phyloP scores from a whole-genome alignment of 768 basidiomycete genomes.

The Lactarius vividus region DNA sequence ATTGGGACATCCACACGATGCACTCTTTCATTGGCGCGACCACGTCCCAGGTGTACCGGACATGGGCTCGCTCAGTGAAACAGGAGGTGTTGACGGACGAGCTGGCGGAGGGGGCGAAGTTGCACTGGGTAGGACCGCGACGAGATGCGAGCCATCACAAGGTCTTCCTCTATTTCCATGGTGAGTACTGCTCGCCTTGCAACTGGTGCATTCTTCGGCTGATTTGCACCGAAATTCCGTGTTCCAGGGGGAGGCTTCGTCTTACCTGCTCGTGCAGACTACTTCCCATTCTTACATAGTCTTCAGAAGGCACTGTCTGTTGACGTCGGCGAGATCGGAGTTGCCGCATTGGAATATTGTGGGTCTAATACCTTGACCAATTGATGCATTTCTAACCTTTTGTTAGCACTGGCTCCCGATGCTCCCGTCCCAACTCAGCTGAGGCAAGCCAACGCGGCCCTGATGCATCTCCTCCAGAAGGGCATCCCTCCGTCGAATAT shows the following conservation, averaged over 20 bases:
- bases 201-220: not conserved
- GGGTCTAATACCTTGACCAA: not conserved
- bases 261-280: not conserved
- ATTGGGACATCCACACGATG: slow-evolving; percentile 3
- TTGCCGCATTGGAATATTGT: slow-evolving; percentile 13
- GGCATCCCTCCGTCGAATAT: slow-evolving; percentile 28
- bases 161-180: slow-evolving; percentile 13
- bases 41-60: slow-evolving; percentile 3
- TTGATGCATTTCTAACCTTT: not conserved
- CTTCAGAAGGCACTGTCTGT: slow-evolving; percentile 1
- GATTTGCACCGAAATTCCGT: not conserved
- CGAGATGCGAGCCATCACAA: slow-evolving; percentile 5
- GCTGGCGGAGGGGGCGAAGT: slow-evolving; percentile 2
- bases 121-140: slow-evolving; percentile 19
- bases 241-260: slow-evolving; percentile 8
- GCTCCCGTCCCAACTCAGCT: slow-evolving; percentile 28
- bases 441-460: slow-evolving; percentile 23
- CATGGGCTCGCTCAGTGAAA: slow-evolving; percentile 1
- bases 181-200: not conserved
- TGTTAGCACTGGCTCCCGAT: slow-evolving; percentile 5
- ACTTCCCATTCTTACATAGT: not conserved
- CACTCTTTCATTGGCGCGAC: slow-evolving; percentile 3
- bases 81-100: slow-evolving; percentile 7
- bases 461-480: slow-evolving; percentile 23
- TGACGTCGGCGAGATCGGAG: slow-evolving; percentile 6